Conservation (phyloP, 768 basidiomycete genomes). For the Trametes gibbosa region DNA sequence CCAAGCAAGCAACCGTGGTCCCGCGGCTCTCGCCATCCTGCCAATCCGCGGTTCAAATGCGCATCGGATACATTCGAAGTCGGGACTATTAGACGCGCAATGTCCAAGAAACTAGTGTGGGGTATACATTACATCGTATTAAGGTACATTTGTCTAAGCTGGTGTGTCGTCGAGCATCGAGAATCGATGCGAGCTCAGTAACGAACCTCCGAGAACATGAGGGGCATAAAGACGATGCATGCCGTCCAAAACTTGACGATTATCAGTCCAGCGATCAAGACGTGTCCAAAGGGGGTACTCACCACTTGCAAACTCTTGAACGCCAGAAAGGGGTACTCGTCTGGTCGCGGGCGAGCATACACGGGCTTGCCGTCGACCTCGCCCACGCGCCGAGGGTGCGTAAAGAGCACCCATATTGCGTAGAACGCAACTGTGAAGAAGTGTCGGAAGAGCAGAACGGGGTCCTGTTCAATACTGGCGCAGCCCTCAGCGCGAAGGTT, state of each 20-base stretch:
- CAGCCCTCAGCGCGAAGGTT: not conserved
- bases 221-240: constrained; percentile 3
- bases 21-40: too few relatives aligned
- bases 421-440: constrained; percentile 97
- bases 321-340: constrained; percentile 67
- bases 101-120: not conserved
- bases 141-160: constrained; percentile 6
- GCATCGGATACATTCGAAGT: too few relatives aligned
- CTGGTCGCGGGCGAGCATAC: constrained; percentile 42
- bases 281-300: constrained; percentile 11
- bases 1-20: too few relatives aligned
- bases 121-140: constrained; percentile 14
- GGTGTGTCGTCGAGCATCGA: not conserved
- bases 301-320: constrained; percentile 69
- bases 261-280: too few relatives aligned
- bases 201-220: constrained; percentile 2
- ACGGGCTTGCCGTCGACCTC: constrained; percentile 37
- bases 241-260: constrained; percentile 1
- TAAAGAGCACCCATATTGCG: constrained; percentile 88
- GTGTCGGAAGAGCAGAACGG: constrained; percentile 77
- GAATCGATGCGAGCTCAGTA: not conserved
- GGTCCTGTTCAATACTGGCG: constrained; percentile 74
- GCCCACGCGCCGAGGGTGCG: constrained; percentile 46
- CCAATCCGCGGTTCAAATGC: too few relatives aligned
- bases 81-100: not conserved